Evolutionary conservation across 2,329 filamentous ascomycete species (phyloP), one percentile per base, ranked within the genome.

Genomic region (Aureobasidium subglaciale): DNA sequence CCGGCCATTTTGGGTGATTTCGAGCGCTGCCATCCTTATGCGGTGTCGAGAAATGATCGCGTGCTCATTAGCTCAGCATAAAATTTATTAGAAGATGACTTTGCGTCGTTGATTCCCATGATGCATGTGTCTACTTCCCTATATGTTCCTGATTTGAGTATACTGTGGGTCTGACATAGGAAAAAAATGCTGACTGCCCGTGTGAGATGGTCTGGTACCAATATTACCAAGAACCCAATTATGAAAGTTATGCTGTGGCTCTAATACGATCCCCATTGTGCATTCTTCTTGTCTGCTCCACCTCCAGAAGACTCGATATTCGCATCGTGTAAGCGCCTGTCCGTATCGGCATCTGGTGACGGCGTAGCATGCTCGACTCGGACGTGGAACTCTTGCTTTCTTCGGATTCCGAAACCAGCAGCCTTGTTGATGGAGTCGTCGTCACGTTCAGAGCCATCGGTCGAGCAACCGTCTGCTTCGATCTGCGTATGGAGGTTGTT

Each of bases 341-440:
- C 32, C 5, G 10, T 4, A 4, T 52, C 48, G 11, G 48, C 35
- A 9, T 40, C 10, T 13, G 48, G 35, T 15, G 48, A 41, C 20
- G 46, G 46, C 11, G 24, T 10, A 11, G 46, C 46, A 5, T 30
- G 32, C 37, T 53, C 48, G 4, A 53, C 37, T 7, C 37, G 34
- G 41, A 53, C 48, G 27, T 53, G 48, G 11, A 53, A 53, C 9
- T 53, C 48, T 41, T 53, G 48, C 35, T 53, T 53, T 24, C 37
- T 41, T 13, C 35, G 48, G 4, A 53, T 34, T n/a, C 38, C 35
- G 48, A 53, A 53, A 2, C 35, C 35, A 13, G 5, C 18, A 9
- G 32, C 18, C 29, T 42, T 42, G 29, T 34, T 20, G 20, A 43
- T 43, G 4, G 37, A 34, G 13, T 42, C 37, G 10, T 42, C 25